A percentile compares a stretch with the other conserved stretches of the same genome.
Conservation (phyloP, 371 early-diverging fungal genomes). For the Thermomucor indicae-seudaticae region DNA sequence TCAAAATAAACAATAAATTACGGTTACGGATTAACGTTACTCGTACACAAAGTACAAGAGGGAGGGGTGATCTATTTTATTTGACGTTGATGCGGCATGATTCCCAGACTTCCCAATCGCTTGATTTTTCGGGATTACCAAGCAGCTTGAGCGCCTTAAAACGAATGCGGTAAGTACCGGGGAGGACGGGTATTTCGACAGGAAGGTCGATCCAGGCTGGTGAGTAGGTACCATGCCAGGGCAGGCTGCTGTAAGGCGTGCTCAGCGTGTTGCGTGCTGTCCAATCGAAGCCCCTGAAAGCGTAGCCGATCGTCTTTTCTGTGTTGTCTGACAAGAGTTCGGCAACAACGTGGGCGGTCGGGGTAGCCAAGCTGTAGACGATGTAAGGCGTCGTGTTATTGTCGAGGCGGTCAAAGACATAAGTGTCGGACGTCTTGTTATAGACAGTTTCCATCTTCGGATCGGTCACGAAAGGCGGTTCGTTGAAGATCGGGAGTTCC, state of each 20-base stretch:
- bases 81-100: slow-evolving; percentile 23
- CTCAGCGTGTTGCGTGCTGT: slow-evolving; percentile 13
- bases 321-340: slow-evolving; percentile 8
- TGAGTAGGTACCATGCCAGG: slow-evolving; percentile 17
- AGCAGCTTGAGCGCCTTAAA: slow-evolving; percentile 27
- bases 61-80: neutral
- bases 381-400: slow-evolving; percentile 9
- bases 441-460: neutral
- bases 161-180: slow-evolving; percentile 25
- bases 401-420: slow-evolving; percentile 9
- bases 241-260: neutral
- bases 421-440: slow-evolving; percentile 5
- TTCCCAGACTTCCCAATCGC: slow-evolving; percentile 31
- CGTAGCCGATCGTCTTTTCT: slow-evolving; percentile 15
- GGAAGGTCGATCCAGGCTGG: slow-evolving; percentile 5
- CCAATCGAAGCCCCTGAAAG: slow-evolving; percentile 1
- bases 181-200: slow-evolving; percentile 4
- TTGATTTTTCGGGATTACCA: slow-evolving; percentile 20
- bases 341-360: neutral
- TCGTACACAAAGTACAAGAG: neutral
- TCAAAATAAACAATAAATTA: too few species aligned
- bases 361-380: slow-evolving; percentile 7
- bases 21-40: neutral
- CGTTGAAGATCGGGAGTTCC: slow-evolving; percentile 21
- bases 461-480: slow-evolving; percentile 5